Percentiles rank a stretch among this genome's conserved stretches.
Conservation (phyloP, 2,329 filamentous ascomycete species). For the Alternaria arbusti region DNA sequence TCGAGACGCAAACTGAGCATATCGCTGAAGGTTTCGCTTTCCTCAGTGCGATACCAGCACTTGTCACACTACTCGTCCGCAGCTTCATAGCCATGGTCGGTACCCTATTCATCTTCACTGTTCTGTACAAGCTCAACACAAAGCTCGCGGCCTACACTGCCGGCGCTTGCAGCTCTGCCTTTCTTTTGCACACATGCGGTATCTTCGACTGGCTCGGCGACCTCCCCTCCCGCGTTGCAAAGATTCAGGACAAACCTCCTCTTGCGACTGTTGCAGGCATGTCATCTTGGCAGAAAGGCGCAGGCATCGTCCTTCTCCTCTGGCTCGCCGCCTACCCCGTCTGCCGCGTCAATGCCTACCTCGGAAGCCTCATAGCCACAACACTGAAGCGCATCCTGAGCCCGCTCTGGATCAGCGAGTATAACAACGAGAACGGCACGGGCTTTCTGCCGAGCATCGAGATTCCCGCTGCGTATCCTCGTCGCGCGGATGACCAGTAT, state of each 20-base stretch:
- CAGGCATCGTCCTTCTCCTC: slow-evolving; percentile 11
- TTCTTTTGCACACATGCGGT: slow-evolving; percentile 22
- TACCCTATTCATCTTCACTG: slow-evolving; percentile 13
- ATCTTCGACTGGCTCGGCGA: slow-evolving; percentile 19
- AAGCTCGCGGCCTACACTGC: slow-evolving; percentile 21
- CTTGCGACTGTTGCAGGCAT: neutral
- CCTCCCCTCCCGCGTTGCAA: neutral
- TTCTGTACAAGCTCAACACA: slow-evolving; percentile 24
- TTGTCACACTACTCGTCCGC: slow-evolving; percentile 13
- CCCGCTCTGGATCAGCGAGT: slow-evolving; percentile 20
- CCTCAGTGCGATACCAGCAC: slow-evolving; percentile 22
- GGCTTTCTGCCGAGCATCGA: slow-evolving; percentile 25
- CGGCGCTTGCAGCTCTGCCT: slow-evolving; percentile 25
- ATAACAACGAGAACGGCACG: slow-evolving; percentile 18
- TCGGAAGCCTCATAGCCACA: slow-evolving; percentile 8
- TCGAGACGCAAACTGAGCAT: slow-evolving; percentile 28
- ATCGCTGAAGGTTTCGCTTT: slow-evolving; percentile 32
- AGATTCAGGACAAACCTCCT: neutral
- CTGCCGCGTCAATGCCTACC: slow-evolving; percentile 16
- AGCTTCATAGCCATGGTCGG: slow-evolving; percentile 12
- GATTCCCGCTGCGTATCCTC: slow-evolving; percentile 11
- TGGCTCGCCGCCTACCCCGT: slow-evolving; percentile 31
- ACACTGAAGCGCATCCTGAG: slow-evolving; percentile 9
- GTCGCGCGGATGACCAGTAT: neutral
- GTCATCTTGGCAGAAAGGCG: slow-evolving; percentile 24